Base-by-base conservation (phyloP, 2,329 filamentous ascomycete genomes). In the Sporothrix inflata region DNA sequence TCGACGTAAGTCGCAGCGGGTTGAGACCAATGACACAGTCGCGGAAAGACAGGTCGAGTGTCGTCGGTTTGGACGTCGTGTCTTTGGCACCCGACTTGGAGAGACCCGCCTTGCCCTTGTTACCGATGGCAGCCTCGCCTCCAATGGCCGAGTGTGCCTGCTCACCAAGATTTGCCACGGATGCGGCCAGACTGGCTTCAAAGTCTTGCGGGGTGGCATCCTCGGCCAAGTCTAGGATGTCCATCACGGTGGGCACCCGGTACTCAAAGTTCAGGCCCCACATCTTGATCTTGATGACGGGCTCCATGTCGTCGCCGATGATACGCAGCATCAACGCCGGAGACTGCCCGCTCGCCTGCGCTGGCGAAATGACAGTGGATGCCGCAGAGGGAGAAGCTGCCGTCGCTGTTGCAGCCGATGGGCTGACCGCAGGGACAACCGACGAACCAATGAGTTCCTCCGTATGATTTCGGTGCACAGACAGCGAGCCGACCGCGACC, bases 221-320 rank as follows among this genome's bases (percentile, higher is more conserved):
- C 19, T 91, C 88, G 16, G 86, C 85, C 1, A 97, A 85, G 0
- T 89, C 91, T 7, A 97, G 86, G 5, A 97, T 81, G 69, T 94
- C 93, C 85, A 97, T 91, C 0, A 98, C 81, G 0, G 92, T 93
- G 0, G 93, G 88, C 4, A 98, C 92, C 19, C 91, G 91, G 79
- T 99, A 99, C 79, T 99, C 97, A n/a, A 94, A 81, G 73, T 90
- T 91, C 4, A 97, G 76, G 74, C 97, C 94, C 80, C 92, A 92
- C 55, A 98, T 83, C 79, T 97, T 97, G 72, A 98, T 80, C 79
- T 97, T 97, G 75, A 98, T 85, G 7, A 93, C 90, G 0, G 97
- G 95, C 75, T 98, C 95, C 82, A 97, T 93, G 79, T 98, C 95
- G 79, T 98, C 94, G 0, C 94, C 94, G 75, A 99, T 92, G 83